Evolutionary conservation across 495 filamentous ascomycete genomes (phyloP).

Genomic region (Margaritispora aquatica): DNA sequence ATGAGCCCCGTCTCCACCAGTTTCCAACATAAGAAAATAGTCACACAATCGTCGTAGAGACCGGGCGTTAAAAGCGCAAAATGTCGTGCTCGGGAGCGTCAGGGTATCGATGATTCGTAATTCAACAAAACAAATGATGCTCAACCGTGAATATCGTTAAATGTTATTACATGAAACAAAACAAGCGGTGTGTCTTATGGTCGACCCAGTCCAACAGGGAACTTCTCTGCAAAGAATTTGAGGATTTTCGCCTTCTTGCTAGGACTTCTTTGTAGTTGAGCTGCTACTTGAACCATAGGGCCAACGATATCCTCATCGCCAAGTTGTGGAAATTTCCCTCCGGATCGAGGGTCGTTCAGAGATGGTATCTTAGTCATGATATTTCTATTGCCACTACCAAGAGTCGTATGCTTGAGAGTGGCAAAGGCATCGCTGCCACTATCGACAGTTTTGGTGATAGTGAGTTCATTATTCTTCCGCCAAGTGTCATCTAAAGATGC

Average conservation of each 20-base stretch:
- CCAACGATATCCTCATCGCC: slow-evolving; percentile 90
- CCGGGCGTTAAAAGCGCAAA: too few relatives aligned
- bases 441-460: slow-evolving; percentile 41
- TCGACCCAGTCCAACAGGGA: slow-evolving; percentile 21
- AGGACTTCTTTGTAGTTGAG: slow-evolving; percentile 23
- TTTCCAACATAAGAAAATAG: too few relatives aligned
- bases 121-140: neutral
- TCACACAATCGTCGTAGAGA: too few relatives aligned
- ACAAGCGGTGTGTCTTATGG: neutral
- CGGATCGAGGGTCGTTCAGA: slow-evolving; percentile 54
- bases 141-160: slow-evolving; percentile 8
- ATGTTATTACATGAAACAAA: neutral
- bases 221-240: slow-evolving; percentile 32
- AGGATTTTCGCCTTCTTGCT: slow-evolving; percentile 34
- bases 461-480: slow-evolving; percentile 56
- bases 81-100: slow-evolving; percentile 23
- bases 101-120: slow-evolving; percentile 6
- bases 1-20: neutral
- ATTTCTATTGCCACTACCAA: slow-evolving; percentile 23
- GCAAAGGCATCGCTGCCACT: slow-evolving; percentile 24
- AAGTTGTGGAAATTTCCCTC: slow-evolving; percentile 79
- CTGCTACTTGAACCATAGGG: slow-evolving; percentile 67
- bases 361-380: slow-evolving; percentile 52
- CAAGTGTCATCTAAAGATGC: slow-evolving; percentile 65
- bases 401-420: slow-evolving; percentile 25